These are phyloP conservation scores for Kurtzmaniella quercitrusa DNA, from an alignment of 1,139 yeast species.

Conservation along the genomic window DNA sequence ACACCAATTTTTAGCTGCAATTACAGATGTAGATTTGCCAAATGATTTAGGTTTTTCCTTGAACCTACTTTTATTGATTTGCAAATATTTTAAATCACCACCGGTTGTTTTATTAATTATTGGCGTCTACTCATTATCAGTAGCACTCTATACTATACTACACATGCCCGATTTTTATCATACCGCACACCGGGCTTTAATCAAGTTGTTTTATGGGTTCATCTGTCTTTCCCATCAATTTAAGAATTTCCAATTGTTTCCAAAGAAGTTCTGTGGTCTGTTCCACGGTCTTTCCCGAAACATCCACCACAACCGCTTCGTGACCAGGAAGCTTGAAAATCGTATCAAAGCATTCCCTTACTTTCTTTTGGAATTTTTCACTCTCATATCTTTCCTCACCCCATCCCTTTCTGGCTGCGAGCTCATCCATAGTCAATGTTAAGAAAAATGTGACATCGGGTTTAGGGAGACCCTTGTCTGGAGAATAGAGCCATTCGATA, in stretches of 20 bases:
- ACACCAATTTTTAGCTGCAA: too few species aligned
- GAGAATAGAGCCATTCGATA: conserved; percentile 69
- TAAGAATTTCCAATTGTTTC: conserved; percentile 9
- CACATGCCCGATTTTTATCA: background rate
- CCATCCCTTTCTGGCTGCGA: conserved; percentile 64
- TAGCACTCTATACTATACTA: too few species aligned
- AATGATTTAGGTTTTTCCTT: too few species aligned
- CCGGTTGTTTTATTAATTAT: too few species aligned
- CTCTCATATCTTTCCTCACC: conserved; percentile 92
- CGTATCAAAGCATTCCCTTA: conserved; percentile 53
- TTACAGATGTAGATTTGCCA: too few species aligned
- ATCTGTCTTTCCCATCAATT: background rate
- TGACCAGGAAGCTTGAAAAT: conserved; percentile 36
- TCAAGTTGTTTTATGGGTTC: background rate
- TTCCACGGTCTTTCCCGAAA: conserved; percentile 55
- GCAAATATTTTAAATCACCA: too few species aligned
- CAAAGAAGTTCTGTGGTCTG: conserved; percentile 43
- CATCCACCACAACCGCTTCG: conserved; percentile 48
- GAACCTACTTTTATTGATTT: too few species aligned
- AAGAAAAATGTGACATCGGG: conserved; percentile 85
- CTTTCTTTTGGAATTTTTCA: conserved; percentile 65
- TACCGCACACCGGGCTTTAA: background rate
- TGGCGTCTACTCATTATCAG: too few species aligned
- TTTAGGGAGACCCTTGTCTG: conserved; percentile 80
- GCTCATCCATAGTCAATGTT: conserved; percentile 52